Evolutionary conservation across 208 protist genomes (phyloP), one percentile per base, ranked within the genome.

Genomic region (Acanthamoeba castellanii): DNA sequence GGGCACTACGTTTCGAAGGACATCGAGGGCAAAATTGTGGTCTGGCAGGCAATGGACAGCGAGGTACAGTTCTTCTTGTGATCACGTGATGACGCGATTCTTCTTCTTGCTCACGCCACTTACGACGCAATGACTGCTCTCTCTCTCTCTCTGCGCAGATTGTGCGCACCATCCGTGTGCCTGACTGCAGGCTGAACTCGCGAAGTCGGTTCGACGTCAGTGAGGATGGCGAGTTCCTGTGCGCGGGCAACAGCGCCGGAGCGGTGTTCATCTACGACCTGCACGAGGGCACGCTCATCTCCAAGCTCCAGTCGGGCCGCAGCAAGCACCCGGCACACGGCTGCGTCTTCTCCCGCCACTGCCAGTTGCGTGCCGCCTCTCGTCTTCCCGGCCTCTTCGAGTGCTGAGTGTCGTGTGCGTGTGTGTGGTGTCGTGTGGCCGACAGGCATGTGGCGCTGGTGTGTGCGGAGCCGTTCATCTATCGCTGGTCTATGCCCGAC

Each of bases 151-250:
- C 13, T 47, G 25, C 50, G 45, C 57, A 93, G 64, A 50, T 68
- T 25, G 27, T 34, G 88, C 88, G 64, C 82, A 89, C 82, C 14
- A 57, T 93, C 7, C 88, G 88, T 22, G 64, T 93, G 64, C 59
- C 88, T 1, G 88, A 76, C 27, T 93, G 88, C 37, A 9, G 64
- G 5, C 34, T 45, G n/a, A 45, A 93, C n/a, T 1, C 64, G n/a
- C 52, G 59, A 30, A 93, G 88, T 76, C 57, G 88, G 22, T 93
- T 93, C 64, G 88, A 93, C 42, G 88, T 93, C 27, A 76, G 61
- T 42, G n/a, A 76, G 61, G 88, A 93, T 16, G 88, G 88, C 61
- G 45, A 76, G 16, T 93, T 93, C 34, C 20, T 93, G 27, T 93
- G 88, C 42, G 88, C 88, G 32, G 88, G 88, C 88, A 93, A 93